Conservation (phyloP, 176 grass and related monocot species). For the Aegilops longissima region DNA sequence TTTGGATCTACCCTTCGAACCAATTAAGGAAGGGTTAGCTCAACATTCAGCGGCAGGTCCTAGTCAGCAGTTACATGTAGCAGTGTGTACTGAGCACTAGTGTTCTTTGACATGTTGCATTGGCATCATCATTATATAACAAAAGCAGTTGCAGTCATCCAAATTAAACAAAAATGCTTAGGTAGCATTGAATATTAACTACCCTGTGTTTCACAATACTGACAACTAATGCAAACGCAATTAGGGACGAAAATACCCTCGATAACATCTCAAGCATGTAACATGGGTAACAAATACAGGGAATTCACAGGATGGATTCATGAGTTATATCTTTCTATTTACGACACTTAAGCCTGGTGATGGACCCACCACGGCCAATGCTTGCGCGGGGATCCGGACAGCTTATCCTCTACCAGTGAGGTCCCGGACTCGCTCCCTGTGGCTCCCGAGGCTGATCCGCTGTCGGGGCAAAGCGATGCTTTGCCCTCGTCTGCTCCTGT, state of each 20-base stretch:
- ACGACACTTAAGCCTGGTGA: neutral
- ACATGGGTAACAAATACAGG: neutral
- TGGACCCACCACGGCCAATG: too few species aligned
- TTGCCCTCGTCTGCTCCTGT: too few species aligned
- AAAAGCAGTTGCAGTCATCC: neutral
- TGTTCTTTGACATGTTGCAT: neutral
- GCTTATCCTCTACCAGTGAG: too few species aligned
- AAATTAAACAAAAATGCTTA: neutral
- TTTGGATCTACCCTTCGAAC: neutral
- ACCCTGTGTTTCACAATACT: neutral
- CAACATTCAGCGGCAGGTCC: neutral
- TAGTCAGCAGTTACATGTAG: too few species aligned
- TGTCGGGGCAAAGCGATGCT: too few species aligned
- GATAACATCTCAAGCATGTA: neutral
- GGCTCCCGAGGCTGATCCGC: too few species aligned
- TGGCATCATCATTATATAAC: neutral
- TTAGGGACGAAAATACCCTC: neutral
- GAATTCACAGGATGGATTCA: neutral
- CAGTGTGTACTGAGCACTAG: neutral
- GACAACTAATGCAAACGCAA: neutral
- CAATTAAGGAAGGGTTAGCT: conserved; percentile 15
- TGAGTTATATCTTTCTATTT: conserved; percentile 1
- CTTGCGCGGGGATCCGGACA: too few species aligned
- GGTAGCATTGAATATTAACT: neutral
- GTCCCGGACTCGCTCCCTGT: too few species aligned